Evolutionary conservation across 164 flowering plant genomes (phyloP).

Genomic region (Santalum album): DNA sequence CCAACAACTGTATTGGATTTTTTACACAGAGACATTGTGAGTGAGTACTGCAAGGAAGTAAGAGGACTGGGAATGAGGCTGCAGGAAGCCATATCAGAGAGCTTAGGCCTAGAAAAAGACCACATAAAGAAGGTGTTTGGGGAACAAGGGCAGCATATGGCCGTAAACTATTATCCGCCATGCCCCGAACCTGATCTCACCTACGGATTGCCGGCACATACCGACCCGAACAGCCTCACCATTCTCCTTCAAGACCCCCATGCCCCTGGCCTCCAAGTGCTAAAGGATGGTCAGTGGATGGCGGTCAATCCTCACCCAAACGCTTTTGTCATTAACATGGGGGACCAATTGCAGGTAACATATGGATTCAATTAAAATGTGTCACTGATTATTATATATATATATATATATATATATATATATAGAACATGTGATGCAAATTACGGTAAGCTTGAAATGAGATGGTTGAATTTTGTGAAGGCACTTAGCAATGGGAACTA

Average conservation of each 20-base stretch:
- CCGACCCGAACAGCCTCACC: constrained; percentile 77
- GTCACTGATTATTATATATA: no score
- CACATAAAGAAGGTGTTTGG: constrained; percentile 43
- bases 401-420: background rate
- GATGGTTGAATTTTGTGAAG: constrained; percentile 27
- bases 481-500: constrained; percentile 71
- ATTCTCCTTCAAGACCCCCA: constrained; percentile 62
- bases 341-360: constrained; percentile 76
- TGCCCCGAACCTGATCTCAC: constrained; percentile 85
- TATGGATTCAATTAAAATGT: no score
- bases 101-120: constrained; percentile 60
- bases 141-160: constrained; percentile 89
- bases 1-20: no score
- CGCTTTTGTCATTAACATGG: constrained; percentile 70
- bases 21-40: constrained; percentile 41
- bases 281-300: constrained; percentile 59
- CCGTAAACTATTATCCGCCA: constrained; percentile 69
- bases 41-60: constrained; percentile 49
- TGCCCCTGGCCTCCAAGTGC: constrained; percentile 68
- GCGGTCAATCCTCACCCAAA: constrained; percentile 57
- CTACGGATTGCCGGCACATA: constrained; percentile 72
- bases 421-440: no score
- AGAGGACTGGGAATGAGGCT: constrained; percentile 49
- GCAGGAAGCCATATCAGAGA: constrained; percentile 56
- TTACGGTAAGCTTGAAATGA: no score